These are phyloP conservation scores for Sinapis alba DNA, from an alignment of 441 rosid species.

Conservation along the genomic window DNA sequence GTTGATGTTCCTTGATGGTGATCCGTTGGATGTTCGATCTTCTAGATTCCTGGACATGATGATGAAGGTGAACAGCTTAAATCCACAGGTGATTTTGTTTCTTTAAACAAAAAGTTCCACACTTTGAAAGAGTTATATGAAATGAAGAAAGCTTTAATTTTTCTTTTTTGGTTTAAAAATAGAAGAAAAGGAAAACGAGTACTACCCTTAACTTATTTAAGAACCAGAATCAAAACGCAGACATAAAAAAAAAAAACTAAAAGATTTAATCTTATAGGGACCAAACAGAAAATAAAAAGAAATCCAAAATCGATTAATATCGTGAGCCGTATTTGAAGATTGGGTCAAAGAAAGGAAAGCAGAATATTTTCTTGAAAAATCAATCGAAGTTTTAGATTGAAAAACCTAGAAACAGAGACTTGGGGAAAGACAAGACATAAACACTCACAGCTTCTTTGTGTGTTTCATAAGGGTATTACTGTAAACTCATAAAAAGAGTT, in stretches of 20 bases:
- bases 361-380: background rate
- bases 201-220: slow-evolving; percentile 32
- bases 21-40: slow-evolving; percentile 45
- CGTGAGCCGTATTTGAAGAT: slow-evolving; percentile 26
- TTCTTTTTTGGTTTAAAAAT: background rate
- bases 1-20: slow-evolving; percentile 36
- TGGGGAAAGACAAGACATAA: slow-evolving; percentile 25
- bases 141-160: slow-evolving; percentile 12
- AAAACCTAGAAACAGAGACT: slow-evolving; percentile 30
- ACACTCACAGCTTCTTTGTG: slow-evolving; percentile 19
- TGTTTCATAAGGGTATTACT: slow-evolving; percentile 23
- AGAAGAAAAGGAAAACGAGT: slow-evolving; percentile 21
- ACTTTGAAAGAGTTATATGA: slow-evolving; percentile 33
- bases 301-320: slow-evolving; percentile 17
- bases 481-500: slow-evolving; percentile 6
- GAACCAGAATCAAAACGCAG: slow-evolving; percentile 39
- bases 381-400: background rate
- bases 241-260: background rate
- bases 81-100: slow-evolving; percentile 23
- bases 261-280: slow-evolving; percentile 29
- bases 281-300: slow-evolving; percentile 27
- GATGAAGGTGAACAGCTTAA: slow-evolving; percentile 10
- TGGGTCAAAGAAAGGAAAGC: slow-evolving; percentile 25
- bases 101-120: slow-evolving; percentile 1
- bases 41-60: slow-evolving; percentile 43